phyloP scores from a whole-genome alignment of 2,329 filamentous ascomycete genomes.

The Pleoardoris graminearum region DNA sequence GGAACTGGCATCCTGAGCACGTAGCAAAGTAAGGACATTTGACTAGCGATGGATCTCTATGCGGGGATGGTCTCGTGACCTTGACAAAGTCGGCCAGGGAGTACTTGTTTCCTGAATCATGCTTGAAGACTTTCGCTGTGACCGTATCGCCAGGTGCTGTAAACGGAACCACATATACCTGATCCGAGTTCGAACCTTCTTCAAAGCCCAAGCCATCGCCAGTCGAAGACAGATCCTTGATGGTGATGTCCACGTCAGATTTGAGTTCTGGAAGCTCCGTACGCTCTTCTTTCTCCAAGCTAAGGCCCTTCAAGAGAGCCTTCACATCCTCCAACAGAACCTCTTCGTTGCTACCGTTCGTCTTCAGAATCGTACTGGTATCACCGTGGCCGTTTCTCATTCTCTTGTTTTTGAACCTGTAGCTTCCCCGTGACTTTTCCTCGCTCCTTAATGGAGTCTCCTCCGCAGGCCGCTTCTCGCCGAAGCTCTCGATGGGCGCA shows the following conservation, averaged over 20 bases:
- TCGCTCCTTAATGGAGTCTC: slow-evolving; percentile 40
- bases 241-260: slow-evolving; percentile 78
- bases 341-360: slow-evolving; percentile 54
- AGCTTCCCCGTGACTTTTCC: slow-evolving; percentile 40
- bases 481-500: slow-evolving; percentile 37
- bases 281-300: slow-evolving; percentile 22
- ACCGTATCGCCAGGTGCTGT: slow-evolving; percentile 81
- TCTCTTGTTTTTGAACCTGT: slow-evolving; percentile 52
- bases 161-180: slow-evolving; percentile 88
- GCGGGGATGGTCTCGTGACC: slow-evolving; percentile 70
- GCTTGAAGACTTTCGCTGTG: slow-evolving; percentile 76
- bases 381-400: slow-evolving; percentile 49
- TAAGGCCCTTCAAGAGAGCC: slow-evolving; percentile 45
- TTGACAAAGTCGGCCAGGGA: slow-evolving; percentile 81
- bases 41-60: slow-evolving; percentile 76
- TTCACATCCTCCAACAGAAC: slow-evolving; percentile 53
- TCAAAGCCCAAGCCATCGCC: slow-evolving; percentile 84
- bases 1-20: slow-evolving; percentile 92
- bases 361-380: slow-evolving; percentile 39
- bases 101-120: slow-evolving; percentile 68
- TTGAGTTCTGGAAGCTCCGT: slow-evolving; percentile 64
- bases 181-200: slow-evolving; percentile 61
- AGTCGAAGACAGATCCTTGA: slow-evolving; percentile 82
- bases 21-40: slow-evolving; percentile 83
- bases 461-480: slow-evolving; percentile 40